A percentile compares a stretch with the other conserved stretches of the same genome.
Conservation (phyloP, 225 moss, liverwort and hornwort genomes). For the Marchantia polymorpha region DNA sequence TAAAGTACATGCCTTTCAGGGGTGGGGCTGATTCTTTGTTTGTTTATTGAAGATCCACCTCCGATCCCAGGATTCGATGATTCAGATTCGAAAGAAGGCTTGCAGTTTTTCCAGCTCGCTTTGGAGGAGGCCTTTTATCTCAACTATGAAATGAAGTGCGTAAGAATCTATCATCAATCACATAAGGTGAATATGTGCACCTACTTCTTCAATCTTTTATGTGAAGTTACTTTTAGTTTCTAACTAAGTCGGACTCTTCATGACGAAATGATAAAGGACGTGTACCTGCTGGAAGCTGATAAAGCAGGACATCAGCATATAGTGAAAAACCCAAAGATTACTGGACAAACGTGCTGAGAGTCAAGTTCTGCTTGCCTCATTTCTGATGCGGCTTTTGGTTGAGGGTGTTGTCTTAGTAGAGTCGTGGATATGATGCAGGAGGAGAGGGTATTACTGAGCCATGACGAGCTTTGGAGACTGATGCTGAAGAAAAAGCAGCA, state of each 20-base stretch:
- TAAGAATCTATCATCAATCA: slow-evolving; percentile 49
- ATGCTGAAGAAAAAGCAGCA: slow-evolving; percentile 54
- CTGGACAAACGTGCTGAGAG: not conserved
- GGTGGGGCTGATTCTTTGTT: not conserved
- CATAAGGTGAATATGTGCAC: slow-evolving; percentile 33
- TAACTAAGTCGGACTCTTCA: too few species aligned
- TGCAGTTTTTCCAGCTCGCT: slow-evolving; percentile 61
- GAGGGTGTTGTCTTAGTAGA: not conserved
- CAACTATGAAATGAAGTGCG: slow-evolving; percentile 56
- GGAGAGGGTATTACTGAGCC: slow-evolving; percentile 49
- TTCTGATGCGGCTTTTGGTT: not conserved
- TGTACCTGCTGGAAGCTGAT: too few species aligned
- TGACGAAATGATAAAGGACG: too few species aligned
- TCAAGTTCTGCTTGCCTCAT: not conserved
- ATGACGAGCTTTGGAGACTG: slow-evolving; percentile 60
- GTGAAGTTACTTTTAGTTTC: too few species aligned
- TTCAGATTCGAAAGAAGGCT: slow-evolving; percentile 34
- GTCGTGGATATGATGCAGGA: slow-evolving; percentile 26
- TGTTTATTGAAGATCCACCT: slow-evolving; percentile 41
- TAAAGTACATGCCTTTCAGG: not conserved
- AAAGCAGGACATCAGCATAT: not conserved
- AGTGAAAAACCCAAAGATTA: not conserved
- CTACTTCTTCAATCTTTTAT: not conserved
- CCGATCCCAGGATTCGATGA: slow-evolving; percentile 36
- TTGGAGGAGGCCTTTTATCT: slow-evolving; percentile 91